A percentile compares a stretch with the other conserved stretches of the same genome.
Conservation (phyloP, 257 asterid species). For the Capsicum rhomboideum region DNA sequence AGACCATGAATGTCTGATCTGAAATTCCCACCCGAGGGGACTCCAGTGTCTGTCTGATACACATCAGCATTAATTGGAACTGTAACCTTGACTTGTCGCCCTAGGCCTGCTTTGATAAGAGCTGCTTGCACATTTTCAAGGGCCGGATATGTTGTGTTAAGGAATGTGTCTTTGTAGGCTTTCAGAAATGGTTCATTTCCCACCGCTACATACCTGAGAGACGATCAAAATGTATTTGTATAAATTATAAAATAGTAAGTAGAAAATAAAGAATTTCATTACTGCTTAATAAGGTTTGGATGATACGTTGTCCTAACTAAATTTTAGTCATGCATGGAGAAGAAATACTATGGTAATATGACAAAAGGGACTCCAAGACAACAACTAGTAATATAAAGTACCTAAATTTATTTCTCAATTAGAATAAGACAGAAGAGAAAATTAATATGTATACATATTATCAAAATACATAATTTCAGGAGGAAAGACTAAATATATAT, state of each 20-base stretch:
- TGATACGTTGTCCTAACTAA: not conserved
- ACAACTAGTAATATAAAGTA: not conserved
- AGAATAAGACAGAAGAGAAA: not conserved
- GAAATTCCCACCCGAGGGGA: slow-evolving; percentile 34
- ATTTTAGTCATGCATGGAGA: not conserved
- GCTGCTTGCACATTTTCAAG: slow-evolving; percentile 34
- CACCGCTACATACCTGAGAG: slow-evolving; percentile 41
- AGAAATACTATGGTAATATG: not conserved
- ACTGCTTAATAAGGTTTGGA: not conserved
- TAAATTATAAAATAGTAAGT: not conserved
- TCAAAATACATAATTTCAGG: no score
- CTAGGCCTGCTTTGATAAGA: slow-evolving; percentile 35
- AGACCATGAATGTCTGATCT: slow-evolving; percentile 25
- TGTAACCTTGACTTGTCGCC: slow-evolving; percentile 30
- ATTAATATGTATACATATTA: no score
- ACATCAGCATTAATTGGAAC: slow-evolving; percentile 43
- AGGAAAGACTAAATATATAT: no score
- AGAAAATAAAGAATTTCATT: not conserved
- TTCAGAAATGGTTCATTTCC: slow-evolving; percentile 38
- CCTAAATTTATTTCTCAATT: not conserved
- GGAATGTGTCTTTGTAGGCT: slow-evolving; percentile 23
- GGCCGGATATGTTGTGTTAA: slow-evolving; percentile 22
- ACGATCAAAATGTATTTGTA: not conserved
- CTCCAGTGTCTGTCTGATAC: slow-evolving; percentile 16
- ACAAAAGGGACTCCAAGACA: not conserved